These are phyloP conservation scores for Podaxis mareebaensis DNA, from an alignment of 768 basidiomycete species.

Conservation along the genomic window DNA sequence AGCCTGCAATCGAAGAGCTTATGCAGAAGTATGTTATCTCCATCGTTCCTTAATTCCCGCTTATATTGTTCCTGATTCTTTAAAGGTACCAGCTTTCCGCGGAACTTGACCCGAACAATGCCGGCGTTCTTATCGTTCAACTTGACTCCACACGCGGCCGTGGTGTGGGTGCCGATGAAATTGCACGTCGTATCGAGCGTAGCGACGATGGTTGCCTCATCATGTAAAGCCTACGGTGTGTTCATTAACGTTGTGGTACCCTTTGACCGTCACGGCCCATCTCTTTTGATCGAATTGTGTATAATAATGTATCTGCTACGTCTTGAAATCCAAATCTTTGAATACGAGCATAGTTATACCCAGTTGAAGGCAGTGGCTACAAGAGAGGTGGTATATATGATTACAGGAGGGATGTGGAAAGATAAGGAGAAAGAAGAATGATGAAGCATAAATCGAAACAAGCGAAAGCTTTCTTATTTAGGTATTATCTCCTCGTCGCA, in stretches of 20 bases:
- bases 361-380: neutral
- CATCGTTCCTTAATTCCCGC: neutral
- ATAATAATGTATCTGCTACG: neutral
- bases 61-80: neutral
- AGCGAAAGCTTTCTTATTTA: neutral
- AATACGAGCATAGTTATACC: neutral
- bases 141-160: constrained; percentile 42
- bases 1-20: constrained; percentile 87
- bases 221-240: constrained; percentile 53
- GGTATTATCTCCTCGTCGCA: neutral
- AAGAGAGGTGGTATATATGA: neutral
- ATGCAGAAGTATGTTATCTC: constrained; percentile 65
- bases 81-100: constrained; percentile 71
- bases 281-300: neutral
- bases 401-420: constrained; percentile 1
- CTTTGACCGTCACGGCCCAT: neutral
- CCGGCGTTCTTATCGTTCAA: constrained; percentile 82
- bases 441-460: neutral
- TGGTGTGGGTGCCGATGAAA: constrained; percentile 58
- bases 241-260: neutral
- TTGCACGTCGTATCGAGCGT: constrained; percentile 52
- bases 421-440: neutral
- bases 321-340: neutral
- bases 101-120: constrained; percentile 75
- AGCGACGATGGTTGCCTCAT: constrained; percentile 62